Conservation (phyloP, 768 basidiomycete genomes). For the Cubamyces lactineus region DNA sequence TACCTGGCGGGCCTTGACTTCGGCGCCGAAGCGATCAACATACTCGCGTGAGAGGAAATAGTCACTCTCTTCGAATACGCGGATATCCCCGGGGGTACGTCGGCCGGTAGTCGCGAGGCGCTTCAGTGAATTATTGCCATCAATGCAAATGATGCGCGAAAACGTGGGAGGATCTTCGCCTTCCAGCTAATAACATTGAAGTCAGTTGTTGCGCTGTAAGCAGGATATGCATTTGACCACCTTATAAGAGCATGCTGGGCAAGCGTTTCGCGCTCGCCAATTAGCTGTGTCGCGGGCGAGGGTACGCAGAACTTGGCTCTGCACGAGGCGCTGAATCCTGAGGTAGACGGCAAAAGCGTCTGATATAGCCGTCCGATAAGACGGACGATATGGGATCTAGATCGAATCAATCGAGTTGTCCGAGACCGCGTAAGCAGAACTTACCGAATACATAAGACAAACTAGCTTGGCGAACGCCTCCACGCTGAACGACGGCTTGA, state of each 20-base stretch:
- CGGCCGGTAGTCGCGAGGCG: constrained; percentile 30
- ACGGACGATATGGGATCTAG: constrained; percentile 34
- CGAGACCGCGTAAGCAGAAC: background rate
- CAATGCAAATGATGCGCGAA: constrained; percentile 13
- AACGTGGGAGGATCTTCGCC: constrained; percentile 32
- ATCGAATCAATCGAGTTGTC: background rate
- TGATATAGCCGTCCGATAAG: constrained; percentile 32
- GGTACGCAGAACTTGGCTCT: constrained; percentile 25
- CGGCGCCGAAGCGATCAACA: constrained; percentile 38
- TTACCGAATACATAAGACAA: constrained; percentile 23
- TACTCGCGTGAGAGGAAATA: constrained; percentile 31
- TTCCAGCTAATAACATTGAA: constrained; percentile 27
- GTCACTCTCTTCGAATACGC: constrained; percentile 27
- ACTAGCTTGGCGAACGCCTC: constrained; percentile 27
- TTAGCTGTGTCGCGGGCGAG: constrained; percentile 35
- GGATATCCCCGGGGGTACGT: constrained; percentile 23
- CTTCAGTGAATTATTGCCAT: constrained; percentile 29
- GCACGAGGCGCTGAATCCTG: constrained; percentile 27
- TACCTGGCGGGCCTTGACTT: constrained; percentile 32
- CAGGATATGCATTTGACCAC: constrained; percentile 19
- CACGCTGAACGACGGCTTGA: constrained; percentile 27
- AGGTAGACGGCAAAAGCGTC: constrained; percentile 43
- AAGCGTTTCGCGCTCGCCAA: constrained; percentile 41
- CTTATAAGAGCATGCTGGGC: constrained; percentile 43
- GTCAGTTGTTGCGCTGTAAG: background rate